These are phyloP conservation scores for Abortiporus biennis DNA, from an alignment of 1,284 basidiomycete species.

Conservation along the genomic window DNA sequence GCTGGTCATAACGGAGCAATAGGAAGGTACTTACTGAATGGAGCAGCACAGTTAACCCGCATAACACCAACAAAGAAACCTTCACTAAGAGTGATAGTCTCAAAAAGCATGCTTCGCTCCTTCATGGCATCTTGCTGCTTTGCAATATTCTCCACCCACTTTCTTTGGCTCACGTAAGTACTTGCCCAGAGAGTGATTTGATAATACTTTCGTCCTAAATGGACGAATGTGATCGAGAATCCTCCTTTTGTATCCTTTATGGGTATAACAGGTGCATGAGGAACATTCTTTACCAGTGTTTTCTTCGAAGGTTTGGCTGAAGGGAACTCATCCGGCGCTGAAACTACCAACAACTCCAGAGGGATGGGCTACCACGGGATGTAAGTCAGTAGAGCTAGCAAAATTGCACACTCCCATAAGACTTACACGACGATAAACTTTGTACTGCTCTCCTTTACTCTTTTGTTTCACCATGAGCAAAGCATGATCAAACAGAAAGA, in stretches of 20 bases:
- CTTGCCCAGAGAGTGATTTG: constrained; percentile 91
- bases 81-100: constrained; percentile 81
- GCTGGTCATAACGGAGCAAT: neutral
- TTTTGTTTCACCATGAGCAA: constrained; percentile 93
- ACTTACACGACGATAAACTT: constrained; percentile 88
- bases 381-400: neutral
- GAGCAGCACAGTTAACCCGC: constrained; percentile 91
- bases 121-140: constrained; percentile 86
- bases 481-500: constrained; percentile 97
- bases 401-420: constrained; percentile 2
- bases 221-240: constrained; percentile 89
- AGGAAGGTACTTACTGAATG: constrained; percentile 68
- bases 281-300: constrained; percentile 23
- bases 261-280: constrained; percentile 28
- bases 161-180: constrained; percentile 81
- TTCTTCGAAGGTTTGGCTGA: constrained; percentile 16
- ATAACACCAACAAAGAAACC: constrained; percentile 81
- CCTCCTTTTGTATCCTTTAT: constrained; percentile 75
- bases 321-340: constrained; percentile 67
- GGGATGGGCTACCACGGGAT: constrained; percentile 82
- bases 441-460: constrained; percentile 89
- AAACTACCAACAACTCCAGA: constrained; percentile 86
- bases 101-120: constrained; percentile 85
- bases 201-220: constrained; percentile 92
- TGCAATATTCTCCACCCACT: constrained; percentile 92